These are phyloP conservation scores for Globisporangium apiculatum DNA, from an alignment of 352 stramenopile species.

Conservation along the genomic window DNA sequence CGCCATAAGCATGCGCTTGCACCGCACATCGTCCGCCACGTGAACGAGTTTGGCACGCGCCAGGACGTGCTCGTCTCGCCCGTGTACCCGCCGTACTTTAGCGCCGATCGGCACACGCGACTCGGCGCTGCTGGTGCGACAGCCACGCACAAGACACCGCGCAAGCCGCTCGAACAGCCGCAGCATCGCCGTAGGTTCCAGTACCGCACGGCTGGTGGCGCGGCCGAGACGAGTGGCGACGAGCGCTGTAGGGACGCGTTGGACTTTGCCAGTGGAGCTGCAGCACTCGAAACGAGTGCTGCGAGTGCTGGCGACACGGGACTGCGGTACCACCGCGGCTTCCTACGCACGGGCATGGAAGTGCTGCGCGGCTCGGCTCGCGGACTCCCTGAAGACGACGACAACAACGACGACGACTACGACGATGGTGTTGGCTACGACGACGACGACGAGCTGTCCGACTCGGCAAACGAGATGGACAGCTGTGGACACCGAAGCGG, in stretches of 20 bases:
- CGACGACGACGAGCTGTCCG: neutral
- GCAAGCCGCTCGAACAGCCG: slow-evolving; percentile 3
- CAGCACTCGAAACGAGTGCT: neutral
- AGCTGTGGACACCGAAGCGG: neutral
- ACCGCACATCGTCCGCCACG: slow-evolving; percentile 45
- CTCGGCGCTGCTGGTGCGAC: neutral
- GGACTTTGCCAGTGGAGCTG: neutral
- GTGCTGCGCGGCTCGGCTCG: slow-evolving; percentile 22
- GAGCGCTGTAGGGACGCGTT: slow-evolving; percentile 17
- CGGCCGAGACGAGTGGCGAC: slow-evolving; percentile 14
- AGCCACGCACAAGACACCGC: neutral
- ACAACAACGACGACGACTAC: slow-evolving; percentile 5
- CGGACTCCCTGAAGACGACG: slow-evolving; percentile 10
- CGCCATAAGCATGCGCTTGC: neutral
- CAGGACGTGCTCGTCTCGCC: slow-evolving; percentile 58
- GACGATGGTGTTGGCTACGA: slow-evolving; percentile 2
- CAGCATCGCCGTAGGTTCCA: slow-evolving; percentile 6
- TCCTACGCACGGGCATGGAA: slow-evolving; percentile 56
- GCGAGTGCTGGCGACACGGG: slow-evolving; percentile 6
- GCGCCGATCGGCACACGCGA: neutral
- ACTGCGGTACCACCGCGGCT: slow-evolving; percentile 39
- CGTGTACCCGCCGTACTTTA: slow-evolving; percentile 45
- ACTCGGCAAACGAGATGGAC: neutral
- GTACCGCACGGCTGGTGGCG: slow-evolving; percentile 11
- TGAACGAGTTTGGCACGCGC: slow-evolving; percentile 58